These are phyloP conservation scores for Gracilaria domingensis DNA, from an alignment of 23 red algal species.

Conservation along the genomic window DNA sequence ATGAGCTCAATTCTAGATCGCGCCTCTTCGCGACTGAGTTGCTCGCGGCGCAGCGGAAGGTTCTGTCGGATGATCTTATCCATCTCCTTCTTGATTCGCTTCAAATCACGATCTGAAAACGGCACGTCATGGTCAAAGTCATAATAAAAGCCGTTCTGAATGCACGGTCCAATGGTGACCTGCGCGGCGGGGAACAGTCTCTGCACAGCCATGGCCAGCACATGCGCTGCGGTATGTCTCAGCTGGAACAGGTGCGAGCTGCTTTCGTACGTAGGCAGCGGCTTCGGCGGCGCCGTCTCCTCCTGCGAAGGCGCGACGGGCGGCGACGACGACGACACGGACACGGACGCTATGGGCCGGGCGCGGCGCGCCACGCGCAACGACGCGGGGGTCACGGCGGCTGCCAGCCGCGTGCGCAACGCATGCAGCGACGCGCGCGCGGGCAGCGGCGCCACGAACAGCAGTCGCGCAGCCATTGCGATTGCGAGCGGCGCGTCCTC, in stretches of 20 bases:
- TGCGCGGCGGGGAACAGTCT: constrained; percentile 92
- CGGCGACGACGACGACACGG: background rate
- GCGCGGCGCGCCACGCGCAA: background rate
- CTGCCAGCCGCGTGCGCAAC: background rate
- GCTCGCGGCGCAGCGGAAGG: constrained; percentile 87
- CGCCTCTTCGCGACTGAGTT: constrained; percentile 81
- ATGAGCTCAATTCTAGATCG: constrained; percentile 65
- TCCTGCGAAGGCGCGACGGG: background rate
- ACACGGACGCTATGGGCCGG: background rate
- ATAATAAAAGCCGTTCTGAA: constrained; percentile 99
- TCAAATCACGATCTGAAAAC: constrained; percentile 89
- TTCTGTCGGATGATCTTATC: constrained; percentile 92
- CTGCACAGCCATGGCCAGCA: constrained; percentile 99
- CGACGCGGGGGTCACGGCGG: background rate
- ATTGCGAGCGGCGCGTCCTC: background rate
- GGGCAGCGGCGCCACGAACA: constrained; percentile 3
- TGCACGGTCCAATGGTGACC: constrained; percentile 99
- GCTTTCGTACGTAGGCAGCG: constrained; percentile 90
- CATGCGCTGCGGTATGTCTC: constrained; percentile 93
- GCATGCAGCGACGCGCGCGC: background rate
- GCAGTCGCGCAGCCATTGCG: background rate
- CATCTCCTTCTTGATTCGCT: constrained; percentile 98
- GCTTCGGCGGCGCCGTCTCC: background rate
- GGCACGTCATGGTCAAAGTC: constrained; percentile 87
- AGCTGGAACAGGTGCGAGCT: constrained; percentile 78